phyloP scores from a whole-genome alignment of 2,329 filamentous ascomycete species.

The Fonsecaea multimorphosa region DNA sequence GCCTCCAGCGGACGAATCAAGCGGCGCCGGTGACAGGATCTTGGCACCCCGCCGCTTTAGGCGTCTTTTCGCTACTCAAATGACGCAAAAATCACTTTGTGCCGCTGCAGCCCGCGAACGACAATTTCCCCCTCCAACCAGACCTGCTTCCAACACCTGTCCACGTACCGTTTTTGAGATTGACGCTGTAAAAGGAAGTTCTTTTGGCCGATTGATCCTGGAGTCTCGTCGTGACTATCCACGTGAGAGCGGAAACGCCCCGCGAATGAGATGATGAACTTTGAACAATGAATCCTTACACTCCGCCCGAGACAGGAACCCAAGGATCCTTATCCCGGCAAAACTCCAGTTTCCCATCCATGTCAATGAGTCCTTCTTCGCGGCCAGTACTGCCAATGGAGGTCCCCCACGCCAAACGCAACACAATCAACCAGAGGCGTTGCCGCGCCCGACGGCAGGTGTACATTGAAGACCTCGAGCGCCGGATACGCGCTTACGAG shows the following conservation, averaged over 20 bases:
- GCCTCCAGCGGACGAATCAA: not conserved
- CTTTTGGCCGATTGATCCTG: not conserved
- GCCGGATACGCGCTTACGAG: constrained; percentile 67
- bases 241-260: not conserved
- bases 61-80: not conserved
- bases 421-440: constrained; percentile 77
- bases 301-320: not conserved
- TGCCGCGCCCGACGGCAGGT: constrained; percentile 76
- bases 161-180: not conserved
- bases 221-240: not conserved
- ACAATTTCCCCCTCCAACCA: not conserved
- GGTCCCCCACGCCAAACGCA: constrained; percentile 51
- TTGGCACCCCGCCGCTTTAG: not conserved
- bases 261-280: not conserved
- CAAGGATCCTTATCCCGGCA: not conserved
- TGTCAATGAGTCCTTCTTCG: not conserved
- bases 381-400: not conserved
- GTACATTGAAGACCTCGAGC: constrained; percentile 73
- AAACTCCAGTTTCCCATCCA: not conserved
- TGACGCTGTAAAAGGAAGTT: not conserved
- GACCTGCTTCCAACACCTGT: not conserved
- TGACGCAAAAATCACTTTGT: not conserved
- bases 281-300: not conserved
- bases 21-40: not conserved
- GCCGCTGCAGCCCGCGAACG: not conserved